phyloP scores from a whole-genome alignment of 305 asterid genomes.

The Fraxinus ornus region DNA sequence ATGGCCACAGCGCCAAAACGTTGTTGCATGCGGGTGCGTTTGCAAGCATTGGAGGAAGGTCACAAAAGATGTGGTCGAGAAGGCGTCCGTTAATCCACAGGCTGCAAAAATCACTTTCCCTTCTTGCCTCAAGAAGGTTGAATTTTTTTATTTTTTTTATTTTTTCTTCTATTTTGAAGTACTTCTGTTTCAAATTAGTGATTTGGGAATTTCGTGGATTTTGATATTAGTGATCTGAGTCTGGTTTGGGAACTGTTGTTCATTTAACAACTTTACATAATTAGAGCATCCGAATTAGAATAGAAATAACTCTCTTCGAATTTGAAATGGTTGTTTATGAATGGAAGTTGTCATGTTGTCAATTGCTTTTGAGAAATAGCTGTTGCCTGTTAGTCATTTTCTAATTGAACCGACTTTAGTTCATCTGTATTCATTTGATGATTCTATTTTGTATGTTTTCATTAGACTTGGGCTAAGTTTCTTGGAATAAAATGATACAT shows the following conservation, averaged over 20 bases:
- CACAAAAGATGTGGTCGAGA: slow-evolving; percentile 67
- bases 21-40: slow-evolving; percentile 88
- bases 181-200: slow-evolving; percentile 1
- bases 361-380: not conserved
- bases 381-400: not conserved
- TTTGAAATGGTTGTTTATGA: not conserved
- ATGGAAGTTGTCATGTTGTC: not conserved
- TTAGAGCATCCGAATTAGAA: not conserved
- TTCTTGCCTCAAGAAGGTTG: slow-evolving; percentile 84
- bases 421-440: not conserved
- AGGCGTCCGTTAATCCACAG: slow-evolving; percentile 35
- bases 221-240: not conserved
- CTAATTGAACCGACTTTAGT: not conserved
- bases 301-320: not conserved
- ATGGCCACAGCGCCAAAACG: slow-evolving; percentile 88
- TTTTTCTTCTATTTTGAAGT: not conserved
- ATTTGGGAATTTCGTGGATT: not conserved
- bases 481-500: not conserved
- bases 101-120: slow-evolving; percentile 78
- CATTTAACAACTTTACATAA: not conserved
- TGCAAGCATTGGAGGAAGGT: slow-evolving; percentile 90
- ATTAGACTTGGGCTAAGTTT: not conserved
- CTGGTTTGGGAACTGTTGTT: not conserved
- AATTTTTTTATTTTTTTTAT: not conserved
- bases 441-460: not conserved